Conservation (phyloP, 495 filamentous ascomycete species). For the Thozetella sp. region DNA sequence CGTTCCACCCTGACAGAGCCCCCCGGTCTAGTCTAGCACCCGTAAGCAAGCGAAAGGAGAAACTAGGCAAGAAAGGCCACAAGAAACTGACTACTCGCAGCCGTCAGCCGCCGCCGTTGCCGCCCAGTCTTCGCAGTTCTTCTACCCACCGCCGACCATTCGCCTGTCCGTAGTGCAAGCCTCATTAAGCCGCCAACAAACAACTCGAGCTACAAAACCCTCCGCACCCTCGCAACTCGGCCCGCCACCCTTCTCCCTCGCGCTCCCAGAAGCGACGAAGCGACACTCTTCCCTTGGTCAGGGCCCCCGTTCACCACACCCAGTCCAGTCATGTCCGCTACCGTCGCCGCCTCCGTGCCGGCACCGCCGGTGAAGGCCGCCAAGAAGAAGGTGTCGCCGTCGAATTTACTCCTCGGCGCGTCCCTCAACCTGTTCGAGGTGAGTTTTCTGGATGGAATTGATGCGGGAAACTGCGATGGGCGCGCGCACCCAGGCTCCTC, state of each 20-base stretch:
- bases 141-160: background rate
- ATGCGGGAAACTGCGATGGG: background rate
- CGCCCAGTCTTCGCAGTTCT: too few species aligned
- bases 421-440: slow-evolving; percentile 97
- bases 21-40: background rate
- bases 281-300: slow-evolving; percentile 89
- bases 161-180: background rate
- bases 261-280: slow-evolving; percentile 65
- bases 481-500: background rate
- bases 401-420: slow-evolving; percentile 94
- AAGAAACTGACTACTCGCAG: background rate
- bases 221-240: slow-evolving; percentile 4
- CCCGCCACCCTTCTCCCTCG: slow-evolving; percentile 15
- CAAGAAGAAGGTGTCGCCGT: slow-evolving; percentile 99
- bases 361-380: slow-evolving; percentile 63
- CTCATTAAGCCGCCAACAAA: background rate
- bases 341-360: slow-evolving; percentile 55
- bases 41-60: background rate
- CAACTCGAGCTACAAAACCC: slow-evolving; percentile 6
- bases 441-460: background rate
- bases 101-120: too few species aligned
- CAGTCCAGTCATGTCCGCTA: slow-evolving; percentile 57
- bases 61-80: background rate
- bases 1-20: background rate
- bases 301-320: slow-evolving; percentile 66